phyloP scores from a whole-genome alignment of 306 rosid genomes.

The Potentilla sterilis region DNA sequence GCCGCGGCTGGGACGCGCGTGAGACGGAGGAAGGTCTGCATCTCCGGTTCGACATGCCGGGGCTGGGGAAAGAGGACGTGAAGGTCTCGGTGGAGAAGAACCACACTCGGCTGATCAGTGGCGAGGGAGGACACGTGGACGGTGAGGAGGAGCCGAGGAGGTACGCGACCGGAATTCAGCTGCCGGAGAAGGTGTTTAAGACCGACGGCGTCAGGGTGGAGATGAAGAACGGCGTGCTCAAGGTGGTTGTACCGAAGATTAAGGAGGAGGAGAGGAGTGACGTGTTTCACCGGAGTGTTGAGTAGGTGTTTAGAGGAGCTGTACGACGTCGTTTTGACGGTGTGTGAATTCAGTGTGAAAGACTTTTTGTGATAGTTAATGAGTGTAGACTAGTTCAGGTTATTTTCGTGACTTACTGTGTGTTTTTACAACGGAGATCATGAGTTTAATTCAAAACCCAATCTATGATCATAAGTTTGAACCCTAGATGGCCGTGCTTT shows the following conservation, averaged over 20 bases:
- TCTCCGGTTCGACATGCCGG: conserved; percentile 32
- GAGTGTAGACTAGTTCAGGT: background rate
- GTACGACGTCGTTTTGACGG: background rate
- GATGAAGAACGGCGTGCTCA: conserved; percentile 37
- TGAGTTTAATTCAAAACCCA: too few species aligned
- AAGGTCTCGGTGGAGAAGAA: conserved; percentile 25
- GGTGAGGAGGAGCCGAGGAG: background rate
- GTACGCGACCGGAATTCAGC: conserved; percentile 22
- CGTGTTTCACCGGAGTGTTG: conserved; percentile 21
- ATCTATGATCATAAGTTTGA: too few species aligned
- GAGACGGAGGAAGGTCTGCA: conserved; percentile 29
- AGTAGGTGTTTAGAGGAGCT: background rate
- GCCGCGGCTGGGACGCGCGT: conserved; percentile 21
- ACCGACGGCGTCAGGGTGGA: conserved; percentile 29
- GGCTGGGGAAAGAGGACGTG: conserved; percentile 31
- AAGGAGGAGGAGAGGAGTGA: conserved; percentile 28
- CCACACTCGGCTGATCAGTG: conserved; percentile 15
- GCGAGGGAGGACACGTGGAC: conserved; percentile 18
- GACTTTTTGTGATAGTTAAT: background rate
- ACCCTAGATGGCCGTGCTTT: too few species aligned
- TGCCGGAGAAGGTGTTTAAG: too few species aligned
- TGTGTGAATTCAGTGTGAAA: too few species aligned
- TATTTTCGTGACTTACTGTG: too few species aligned
- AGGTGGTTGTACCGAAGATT: too few species aligned
- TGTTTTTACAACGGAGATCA: too few species aligned